phyloP scores from a whole-genome alignment of 257 asterid genomes.

The Agastache rugosa region DNA sequence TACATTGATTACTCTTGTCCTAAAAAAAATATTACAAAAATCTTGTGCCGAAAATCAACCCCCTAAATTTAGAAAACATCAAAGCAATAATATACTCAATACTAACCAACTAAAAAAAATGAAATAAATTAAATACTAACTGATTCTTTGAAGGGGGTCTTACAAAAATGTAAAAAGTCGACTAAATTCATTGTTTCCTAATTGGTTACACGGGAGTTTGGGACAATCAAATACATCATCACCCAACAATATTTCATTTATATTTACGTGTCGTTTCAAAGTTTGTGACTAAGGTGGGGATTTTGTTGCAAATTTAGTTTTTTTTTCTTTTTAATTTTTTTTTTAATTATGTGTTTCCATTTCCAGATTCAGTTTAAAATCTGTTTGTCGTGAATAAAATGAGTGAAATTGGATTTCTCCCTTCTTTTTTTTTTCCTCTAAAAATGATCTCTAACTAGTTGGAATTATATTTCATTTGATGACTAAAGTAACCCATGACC shows the following conservation, averaged over 20 bases:
- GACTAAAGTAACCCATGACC: no score
- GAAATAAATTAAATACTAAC: not conserved
- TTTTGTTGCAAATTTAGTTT: not conserved
- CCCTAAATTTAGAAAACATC: not conserved
- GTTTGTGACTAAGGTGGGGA: not conserved
- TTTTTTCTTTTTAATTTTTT: not conserved
- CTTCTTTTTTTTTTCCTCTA: no score
- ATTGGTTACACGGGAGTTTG: not conserved
- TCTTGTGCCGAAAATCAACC: not conserved
- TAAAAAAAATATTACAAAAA: not conserved
- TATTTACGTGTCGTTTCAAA: not conserved
- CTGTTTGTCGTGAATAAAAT: not conserved
- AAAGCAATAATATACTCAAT: not conserved
- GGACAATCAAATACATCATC: not conserved
- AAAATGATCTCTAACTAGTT: no score
- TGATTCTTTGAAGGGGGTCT: not conserved
- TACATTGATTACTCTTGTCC: no score
- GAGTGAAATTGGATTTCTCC: not conserved
- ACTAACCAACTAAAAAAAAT: no score
- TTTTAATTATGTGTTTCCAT: no score
- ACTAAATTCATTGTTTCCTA: not conserved
- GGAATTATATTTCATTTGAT: no score
- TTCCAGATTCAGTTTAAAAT: no score
- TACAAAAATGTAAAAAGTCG: not conserved
- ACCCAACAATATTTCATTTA: not conserved